Conservation (phyloP, 1,139 yeast genomes). For the Debaryomyces sp. region DNA sequence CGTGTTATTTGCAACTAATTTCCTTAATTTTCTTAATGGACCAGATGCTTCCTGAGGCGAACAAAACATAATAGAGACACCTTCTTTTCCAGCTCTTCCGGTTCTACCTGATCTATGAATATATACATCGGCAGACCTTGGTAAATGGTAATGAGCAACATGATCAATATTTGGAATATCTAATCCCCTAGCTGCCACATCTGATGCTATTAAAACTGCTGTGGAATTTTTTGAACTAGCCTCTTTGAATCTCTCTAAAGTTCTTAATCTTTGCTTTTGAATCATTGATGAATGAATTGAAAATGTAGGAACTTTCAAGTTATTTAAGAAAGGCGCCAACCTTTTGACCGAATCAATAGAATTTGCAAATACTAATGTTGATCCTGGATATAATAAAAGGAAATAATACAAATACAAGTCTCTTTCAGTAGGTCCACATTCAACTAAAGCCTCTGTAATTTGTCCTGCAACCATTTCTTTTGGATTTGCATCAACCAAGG, state of each 20-base stretch:
- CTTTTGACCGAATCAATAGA: slow-evolving; percentile 93
- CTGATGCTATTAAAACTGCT: slow-evolving; percentile 87
- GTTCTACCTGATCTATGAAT: slow-evolving; percentile 98
- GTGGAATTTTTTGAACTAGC: slow-evolving; percentile 55
- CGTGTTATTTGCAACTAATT: slow-evolving; percentile 51
- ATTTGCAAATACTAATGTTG: slow-evolving; percentile 89
- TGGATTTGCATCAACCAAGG: slow-evolving; percentile 84
- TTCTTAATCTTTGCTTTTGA: slow-evolving; percentile 87
- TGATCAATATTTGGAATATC: slow-evolving; percentile 92
- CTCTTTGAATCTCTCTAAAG: slow-evolving; percentile 72
- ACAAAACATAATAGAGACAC: slow-evolving; percentile 90
- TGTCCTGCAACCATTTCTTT: slow-evolving; percentile 75
- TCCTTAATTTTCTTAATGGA: slow-evolving; percentile 76
- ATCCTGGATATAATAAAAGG: slow-evolving; percentile 81
- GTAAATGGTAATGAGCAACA: slow-evolving; percentile 94
- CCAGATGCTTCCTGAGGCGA: slow-evolving; percentile 94
- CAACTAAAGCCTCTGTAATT: slow-evolving; percentile 84
- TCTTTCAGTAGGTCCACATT: slow-evolving; percentile 88
- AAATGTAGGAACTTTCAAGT: slow-evolving; percentile 71
- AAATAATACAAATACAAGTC: slow-evolving; percentile 91
- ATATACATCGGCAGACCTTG: slow-evolving; percentile 92
- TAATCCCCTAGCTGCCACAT: slow-evolving; percentile 97
- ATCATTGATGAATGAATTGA: slow-evolving; percentile 93
- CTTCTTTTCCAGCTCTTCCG: slow-evolving; percentile 92
- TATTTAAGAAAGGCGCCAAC: slow-evolving; percentile 71